These are phyloP conservation scores for Meyerozyma carpophila DNA, from an alignment of 1,139 yeast species.

Conservation along the genomic window DNA sequence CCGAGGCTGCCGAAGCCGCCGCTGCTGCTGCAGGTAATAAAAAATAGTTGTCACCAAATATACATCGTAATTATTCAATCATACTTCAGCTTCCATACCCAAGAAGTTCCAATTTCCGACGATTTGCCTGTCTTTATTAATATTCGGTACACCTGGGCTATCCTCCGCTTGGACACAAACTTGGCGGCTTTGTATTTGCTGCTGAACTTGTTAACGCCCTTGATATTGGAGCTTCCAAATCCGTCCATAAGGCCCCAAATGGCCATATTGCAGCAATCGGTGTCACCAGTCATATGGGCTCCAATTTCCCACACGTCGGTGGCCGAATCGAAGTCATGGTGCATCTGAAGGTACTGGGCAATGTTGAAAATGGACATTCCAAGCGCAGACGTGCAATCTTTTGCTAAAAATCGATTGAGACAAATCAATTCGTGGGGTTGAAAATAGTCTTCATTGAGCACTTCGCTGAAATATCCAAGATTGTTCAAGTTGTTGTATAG, in stretches of 20 bases:
- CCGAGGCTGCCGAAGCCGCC: constrained; percentile 11
- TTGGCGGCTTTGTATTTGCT: constrained; percentile 14
- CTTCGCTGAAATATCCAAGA: constrained; percentile 2
- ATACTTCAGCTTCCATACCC: constrained; percentile 12
- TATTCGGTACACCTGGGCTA: constrained; percentile 20
- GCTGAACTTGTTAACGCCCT: constrained; percentile 8
- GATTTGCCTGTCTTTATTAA: constrained; percentile 12
- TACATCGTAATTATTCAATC: constrained; percentile 4
- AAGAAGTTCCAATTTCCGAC: constrained; percentile 14
- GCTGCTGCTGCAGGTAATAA: neutral
- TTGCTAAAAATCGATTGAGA: constrained; percentile 4
- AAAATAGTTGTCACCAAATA: neutral
- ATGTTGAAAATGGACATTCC: neutral
- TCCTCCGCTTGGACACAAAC: constrained; percentile 17
- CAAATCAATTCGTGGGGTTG: constrained; percentile 1
- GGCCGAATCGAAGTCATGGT: neutral
- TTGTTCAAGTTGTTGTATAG: constrained; percentile 2
- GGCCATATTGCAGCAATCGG: constrained; percentile 16
- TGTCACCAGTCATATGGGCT: constrained; percentile 3
- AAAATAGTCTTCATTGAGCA: constrained; percentile 4
- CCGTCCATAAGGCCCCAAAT: constrained; percentile 19
- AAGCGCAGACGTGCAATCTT: constrained; percentile 1
- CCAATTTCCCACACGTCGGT: constrained; percentile 1
- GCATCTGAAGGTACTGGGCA: constrained; percentile 1
- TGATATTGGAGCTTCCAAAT: constrained; percentile 12